phyloP scores from a whole-genome alignment of 164 flowering plant species.

The Akebia trifoliata region DNA sequence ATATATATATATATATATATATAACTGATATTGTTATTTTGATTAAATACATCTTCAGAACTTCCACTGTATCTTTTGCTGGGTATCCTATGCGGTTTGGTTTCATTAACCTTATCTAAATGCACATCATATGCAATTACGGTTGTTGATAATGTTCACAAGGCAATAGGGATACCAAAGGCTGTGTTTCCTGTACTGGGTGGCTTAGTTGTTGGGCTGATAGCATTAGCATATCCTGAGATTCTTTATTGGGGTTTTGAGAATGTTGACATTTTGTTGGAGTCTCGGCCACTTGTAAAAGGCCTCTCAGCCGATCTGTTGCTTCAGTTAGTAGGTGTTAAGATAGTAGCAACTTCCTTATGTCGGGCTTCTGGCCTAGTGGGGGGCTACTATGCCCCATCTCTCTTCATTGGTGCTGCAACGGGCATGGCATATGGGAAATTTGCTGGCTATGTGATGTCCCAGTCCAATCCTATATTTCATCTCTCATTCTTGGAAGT shows the following conservation, averaged over 20 bases:
- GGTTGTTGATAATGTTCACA: constrained; percentile 38
- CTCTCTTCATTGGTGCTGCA: constrained; percentile 94
- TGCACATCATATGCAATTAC: constrained; percentile 57
- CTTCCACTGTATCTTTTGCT: constrained; percentile 90
- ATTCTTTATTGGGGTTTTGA: constrained; percentile 93
- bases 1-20: too few relatives aligned
- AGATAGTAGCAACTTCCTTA: constrained; percentile 76
- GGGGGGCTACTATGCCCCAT: constrained; percentile 96
- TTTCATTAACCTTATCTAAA: constrained; percentile 62
- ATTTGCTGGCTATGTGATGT: constrained; percentile 38
- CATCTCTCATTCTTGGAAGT: constrained; percentile 74
- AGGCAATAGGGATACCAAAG: constrained; percentile 49
- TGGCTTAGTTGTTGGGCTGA: constrained; percentile 67
- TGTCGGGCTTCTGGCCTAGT: constrained; percentile 91
- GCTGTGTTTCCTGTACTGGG: constrained; percentile 66
- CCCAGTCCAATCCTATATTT: constrained; percentile 47
- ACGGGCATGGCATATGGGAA: constrained; percentile 96
- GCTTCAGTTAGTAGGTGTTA: constrained; percentile 73
- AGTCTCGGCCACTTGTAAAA: constrained; percentile 67
- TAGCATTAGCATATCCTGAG: constrained; percentile 88
- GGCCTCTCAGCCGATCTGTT: constrained; percentile 64
- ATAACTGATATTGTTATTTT: constrained; percentile 8
- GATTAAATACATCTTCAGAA: constrained; percentile 48
- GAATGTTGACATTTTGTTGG: constrained; percentile 82
- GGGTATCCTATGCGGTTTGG: constrained; percentile 86